These are phyloP conservation scores for Stagonosporopsis cucurbitacearum DNA, from an alignment of 2,329 filamentous ascomycete genomes.

Conservation along the genomic window DNA sequence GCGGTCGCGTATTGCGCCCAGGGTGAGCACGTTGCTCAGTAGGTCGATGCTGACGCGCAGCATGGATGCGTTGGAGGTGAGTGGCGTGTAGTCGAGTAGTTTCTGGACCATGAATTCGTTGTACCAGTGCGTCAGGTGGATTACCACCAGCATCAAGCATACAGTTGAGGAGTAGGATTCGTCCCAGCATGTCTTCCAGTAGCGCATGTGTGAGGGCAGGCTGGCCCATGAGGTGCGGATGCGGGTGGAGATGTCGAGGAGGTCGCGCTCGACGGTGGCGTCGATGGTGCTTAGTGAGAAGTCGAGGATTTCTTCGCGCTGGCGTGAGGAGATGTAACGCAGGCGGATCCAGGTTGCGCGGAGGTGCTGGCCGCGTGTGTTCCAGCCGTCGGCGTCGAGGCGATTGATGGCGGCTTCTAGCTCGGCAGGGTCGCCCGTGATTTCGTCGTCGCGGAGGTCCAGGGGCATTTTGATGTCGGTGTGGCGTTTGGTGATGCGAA, in stretches of 20 bases:
- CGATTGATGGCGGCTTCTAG: constrained; percentile 25
- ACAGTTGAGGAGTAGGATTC: constrained; percentile 31
- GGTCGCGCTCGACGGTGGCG: constrained; percentile 24
- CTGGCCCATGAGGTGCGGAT: constrained; percentile 36
- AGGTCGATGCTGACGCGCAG: constrained; percentile 38
- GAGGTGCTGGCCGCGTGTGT: constrained; percentile 39
- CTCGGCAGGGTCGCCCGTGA: constrained; percentile 27
- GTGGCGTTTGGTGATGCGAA: constrained; percentile 40
- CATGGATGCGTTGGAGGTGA: constrained; percentile 33
- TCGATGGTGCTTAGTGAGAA: constrained; percentile 34
- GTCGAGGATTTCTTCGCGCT: constrained; percentile 45
- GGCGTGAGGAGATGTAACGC: constrained; percentile 32
- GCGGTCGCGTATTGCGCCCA: constrained; percentile 40
- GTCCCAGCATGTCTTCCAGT: constrained; percentile 41
- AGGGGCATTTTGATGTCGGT: constrained; percentile 40
- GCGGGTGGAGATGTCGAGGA: constrained; percentile 41
- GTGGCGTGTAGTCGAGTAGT: constrained; percentile 35
- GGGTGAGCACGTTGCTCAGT: constrained; percentile 35
- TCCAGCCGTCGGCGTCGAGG: constrained; percentile 49
- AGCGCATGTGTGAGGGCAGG: constrained; percentile 39
- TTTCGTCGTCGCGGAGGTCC: constrained; percentile 39
- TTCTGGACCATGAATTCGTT: constrained; percentile 48
- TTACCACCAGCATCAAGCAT: constrained; percentile 45
- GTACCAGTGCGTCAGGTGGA: constrained; percentile 44
- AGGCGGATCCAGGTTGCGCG: constrained; percentile 41